Base-by-base conservation (phyloP, 2,329 filamentous ascomycete species). In the Xylaria sp. region DNA sequence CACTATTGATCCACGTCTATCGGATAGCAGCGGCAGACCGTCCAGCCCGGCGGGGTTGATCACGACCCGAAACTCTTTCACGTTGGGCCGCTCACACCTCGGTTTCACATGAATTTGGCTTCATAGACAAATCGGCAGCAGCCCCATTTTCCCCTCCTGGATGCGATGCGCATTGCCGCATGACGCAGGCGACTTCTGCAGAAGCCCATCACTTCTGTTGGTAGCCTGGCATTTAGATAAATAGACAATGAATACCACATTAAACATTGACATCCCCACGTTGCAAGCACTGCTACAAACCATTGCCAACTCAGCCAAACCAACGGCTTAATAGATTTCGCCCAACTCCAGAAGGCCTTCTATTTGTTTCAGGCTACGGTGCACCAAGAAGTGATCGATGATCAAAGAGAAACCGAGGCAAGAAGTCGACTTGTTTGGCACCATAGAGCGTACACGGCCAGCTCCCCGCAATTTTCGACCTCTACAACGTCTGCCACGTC, bases 241-340 rank as follows among this genome's bases (percentile, higher is more conserved):
- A 21, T 49, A 19, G 53, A 46, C 33, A 33, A 19, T 3, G 21
- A 58, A 60, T 49, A 54, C 45, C 52, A 63, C 37, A 55, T 51
- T 25, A 15, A 49, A 63, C 37, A 55, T 51, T 25, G 17, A 49
- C 53, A 37, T 21, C 35, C 17, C 54, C 60, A 52, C 47, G 51
- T 55, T 19, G 63, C 21, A 51, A 50, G 42, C 52, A 43, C 23
- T 47, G 23, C 38, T 35, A 47, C 57, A 52, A 59, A 49, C 43
- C n/a, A 37, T 38, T 63, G 63, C 63, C 60, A 63, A 42, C 60
- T 66, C 63, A 63, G 49, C 51, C 47, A 19, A 33, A 11, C 23
- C 17, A 49, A 31, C 42, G 9, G 19, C n/a, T 50, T 46, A n/a
- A 2, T 40, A 9, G 11, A 43, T 47, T 46, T 45, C 21, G 21